These are phyloP conservation scores for Ensete ventricosum DNA, from an alignment of 176 grass and related monocot species.

Conservation along the genomic window DNA sequence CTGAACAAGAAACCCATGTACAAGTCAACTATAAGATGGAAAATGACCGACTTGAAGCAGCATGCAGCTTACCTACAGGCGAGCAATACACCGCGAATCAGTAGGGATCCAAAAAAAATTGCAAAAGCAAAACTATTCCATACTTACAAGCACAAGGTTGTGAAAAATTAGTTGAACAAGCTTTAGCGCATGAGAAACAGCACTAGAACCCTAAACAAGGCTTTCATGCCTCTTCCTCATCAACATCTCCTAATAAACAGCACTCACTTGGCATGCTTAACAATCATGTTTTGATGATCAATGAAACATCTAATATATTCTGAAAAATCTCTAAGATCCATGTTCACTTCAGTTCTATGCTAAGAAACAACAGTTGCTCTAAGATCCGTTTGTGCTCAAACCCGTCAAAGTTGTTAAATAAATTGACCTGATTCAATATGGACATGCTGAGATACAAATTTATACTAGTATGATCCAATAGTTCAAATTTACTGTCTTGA, in stretches of 20 bases:
- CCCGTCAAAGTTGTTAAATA: no score
- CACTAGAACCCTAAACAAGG: background rate
- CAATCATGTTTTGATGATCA: background rate
- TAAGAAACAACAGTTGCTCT: no score
- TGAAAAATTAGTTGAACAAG: background rate
- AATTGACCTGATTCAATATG: background rate
- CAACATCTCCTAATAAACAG: background rate
- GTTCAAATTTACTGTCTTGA: no score
- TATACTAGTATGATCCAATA: background rate
- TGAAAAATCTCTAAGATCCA: no score
- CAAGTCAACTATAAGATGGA: background rate
- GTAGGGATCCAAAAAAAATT: no score
- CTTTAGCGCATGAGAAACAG: background rate
- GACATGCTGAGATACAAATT: background rate
- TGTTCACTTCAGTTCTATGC: no score
- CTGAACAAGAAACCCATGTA: conserved; percentile 22
- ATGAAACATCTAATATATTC: background rate
- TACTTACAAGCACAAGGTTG: background rate
- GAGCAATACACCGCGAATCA: background rate
- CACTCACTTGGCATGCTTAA: background rate
- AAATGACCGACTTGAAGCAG: background rate
- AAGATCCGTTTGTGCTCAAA: no score
- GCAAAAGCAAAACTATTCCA: background rate
- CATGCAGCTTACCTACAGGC: conserved; percentile 40
- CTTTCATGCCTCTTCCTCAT: background rate